A percentile compares a stretch with the other conserved stretches of the same genome.
Conservation (phyloP, 495 filamentous ascomycete species). For the Trichoderma reesei region DNA sequence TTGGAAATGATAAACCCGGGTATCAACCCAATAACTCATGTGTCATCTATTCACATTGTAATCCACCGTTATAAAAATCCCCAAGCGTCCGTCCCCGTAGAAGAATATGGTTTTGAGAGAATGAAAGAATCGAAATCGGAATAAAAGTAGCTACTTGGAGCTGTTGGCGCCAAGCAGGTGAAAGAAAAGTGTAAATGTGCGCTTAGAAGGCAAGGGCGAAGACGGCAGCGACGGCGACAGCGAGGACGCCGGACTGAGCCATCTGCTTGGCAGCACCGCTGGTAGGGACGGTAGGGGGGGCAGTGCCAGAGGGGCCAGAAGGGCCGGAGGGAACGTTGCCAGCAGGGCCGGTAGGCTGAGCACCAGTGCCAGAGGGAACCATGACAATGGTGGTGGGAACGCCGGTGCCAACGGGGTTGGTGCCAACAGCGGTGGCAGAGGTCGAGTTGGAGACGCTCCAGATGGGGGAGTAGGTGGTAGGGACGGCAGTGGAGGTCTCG, state of each 20-base stretch:
- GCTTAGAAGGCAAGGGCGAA: constrained; percentile 8
- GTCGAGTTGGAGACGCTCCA: neutral
- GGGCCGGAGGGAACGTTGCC: neutral
- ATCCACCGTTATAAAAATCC: neutral
- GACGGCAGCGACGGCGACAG: constrained; percentile 7
- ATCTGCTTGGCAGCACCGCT: neutral
- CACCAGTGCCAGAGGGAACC: neutral
- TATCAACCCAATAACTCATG: constrained; percentile 2
- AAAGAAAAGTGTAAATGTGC: neutral
- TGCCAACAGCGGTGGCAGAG: constrained; percentile 4
- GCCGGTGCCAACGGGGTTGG: neutral
- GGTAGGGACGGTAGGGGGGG: neutral
- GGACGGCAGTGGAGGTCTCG: neutral
- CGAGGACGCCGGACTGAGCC: constrained; percentile 7
- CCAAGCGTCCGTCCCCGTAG: constrained; percentile 11
- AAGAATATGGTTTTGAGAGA: constrained; percentile 5
- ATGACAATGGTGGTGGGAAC: neutral
- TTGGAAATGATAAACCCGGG: neutral
- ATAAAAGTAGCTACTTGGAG: neutral
- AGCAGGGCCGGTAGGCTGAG: neutral
- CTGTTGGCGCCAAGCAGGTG: neutral
- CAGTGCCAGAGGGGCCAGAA: neutral
- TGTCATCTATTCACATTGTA: constrained; percentile 2
- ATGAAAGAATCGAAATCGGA: neutral
- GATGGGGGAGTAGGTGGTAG: neutral